Evolutionary conservation across 768 basidiomycete species (phyloP).

Genomic region (Heimioporus sp.): DNA sequence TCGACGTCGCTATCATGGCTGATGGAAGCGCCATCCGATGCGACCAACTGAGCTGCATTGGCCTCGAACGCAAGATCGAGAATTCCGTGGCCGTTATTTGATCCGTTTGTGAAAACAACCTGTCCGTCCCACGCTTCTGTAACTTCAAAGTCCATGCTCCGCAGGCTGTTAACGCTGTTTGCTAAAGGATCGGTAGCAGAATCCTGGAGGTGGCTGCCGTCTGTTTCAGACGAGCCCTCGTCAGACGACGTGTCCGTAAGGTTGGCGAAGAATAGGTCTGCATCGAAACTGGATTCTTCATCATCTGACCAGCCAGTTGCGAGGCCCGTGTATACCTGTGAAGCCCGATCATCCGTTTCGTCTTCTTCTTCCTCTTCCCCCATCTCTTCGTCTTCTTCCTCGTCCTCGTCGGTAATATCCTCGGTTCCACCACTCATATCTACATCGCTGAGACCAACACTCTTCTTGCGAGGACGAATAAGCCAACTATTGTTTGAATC

Average conservation of each 20-base stretch:
- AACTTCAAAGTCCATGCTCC: conserved; percentile 50
- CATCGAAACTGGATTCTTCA: conserved; percentile 76
- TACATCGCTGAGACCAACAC: conserved; percentile 60
- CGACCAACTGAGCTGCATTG: conserved; percentile 49
- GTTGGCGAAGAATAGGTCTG: conserved; percentile 81
- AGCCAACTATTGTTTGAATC: conserved; percentile 58
- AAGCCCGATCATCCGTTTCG: conserved; percentile 44
- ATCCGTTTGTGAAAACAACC: conserved; percentile 67
- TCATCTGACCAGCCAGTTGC: conserved; percentile 79
- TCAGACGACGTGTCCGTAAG: conserved; percentile 56
- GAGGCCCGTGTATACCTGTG: conserved; percentile 55
- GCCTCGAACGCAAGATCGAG: conserved; percentile 73
- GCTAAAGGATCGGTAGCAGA: conserved; percentile 20
- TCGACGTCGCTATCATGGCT: conserved; percentile 52
- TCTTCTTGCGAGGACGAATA: conserved; percentile 65
- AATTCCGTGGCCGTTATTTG: conserved; percentile 45
- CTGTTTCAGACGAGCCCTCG: conserved; percentile 37
- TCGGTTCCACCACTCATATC: conserved; percentile 65
- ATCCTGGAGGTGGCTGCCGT: conserved; percentile 45
- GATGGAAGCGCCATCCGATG: conserved; percentile 47
- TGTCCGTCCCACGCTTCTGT: conserved; percentile 76
- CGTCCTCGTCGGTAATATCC: conserved; percentile 58
- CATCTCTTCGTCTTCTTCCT: conserved; percentile 42
- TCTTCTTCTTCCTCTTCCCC: conserved; percentile 44
- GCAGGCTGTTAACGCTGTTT: conserved; percentile 36